A percentile compares a stretch with the other conserved stretches of the same genome.
Conservation (phyloP, 2,329 filamentous ascomycete genomes). For the Didymella segeticola region DNA sequence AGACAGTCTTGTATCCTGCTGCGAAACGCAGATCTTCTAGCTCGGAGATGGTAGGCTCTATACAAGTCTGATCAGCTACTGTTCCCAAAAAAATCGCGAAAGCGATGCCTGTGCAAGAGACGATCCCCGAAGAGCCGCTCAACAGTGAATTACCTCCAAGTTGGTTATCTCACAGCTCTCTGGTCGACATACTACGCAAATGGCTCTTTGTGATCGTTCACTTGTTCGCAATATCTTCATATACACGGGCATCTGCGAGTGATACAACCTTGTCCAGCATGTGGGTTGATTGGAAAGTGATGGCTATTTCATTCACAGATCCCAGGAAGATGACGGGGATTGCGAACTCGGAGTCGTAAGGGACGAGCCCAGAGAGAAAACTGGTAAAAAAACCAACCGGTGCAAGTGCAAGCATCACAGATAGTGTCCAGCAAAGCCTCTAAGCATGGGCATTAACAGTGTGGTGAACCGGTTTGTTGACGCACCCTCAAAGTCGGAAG, state of each 20-base stretch:
- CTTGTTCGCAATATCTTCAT: constrained; percentile 20
- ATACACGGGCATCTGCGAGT: constrained; percentile 42
- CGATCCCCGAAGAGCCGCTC: constrained; percentile 34
- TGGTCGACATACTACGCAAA: constrained; percentile 38
- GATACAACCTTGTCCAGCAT: constrained; percentile 34
- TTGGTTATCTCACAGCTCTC: constrained; percentile 42
- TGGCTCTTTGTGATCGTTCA: constrained; percentile 26
- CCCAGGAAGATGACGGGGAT: constrained; percentile 31
- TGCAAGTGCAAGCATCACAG: constrained; percentile 30
- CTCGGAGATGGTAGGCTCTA: constrained; percentile 36
- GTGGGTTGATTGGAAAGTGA: constrained; percentile 31
- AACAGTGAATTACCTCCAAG: constrained; percentile 44
- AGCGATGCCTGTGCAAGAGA: constrained; percentile 41
- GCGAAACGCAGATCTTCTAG: constrained; percentile 42
- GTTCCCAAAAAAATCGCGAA: constrained; percentile 46
- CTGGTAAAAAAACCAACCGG: constrained; percentile 38
- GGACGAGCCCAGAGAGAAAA: constrained; percentile 32
- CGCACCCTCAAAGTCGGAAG: constrained; percentile 50
- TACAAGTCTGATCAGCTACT: constrained; percentile 45
- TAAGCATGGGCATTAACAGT: constrained; percentile 28
- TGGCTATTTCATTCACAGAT: constrained; percentile 38
- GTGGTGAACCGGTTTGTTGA: constrained; percentile 37
- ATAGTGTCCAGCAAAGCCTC: constrained; percentile 28
- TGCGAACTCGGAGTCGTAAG: constrained; percentile 13
- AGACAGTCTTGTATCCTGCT: constrained; percentile 44